Base-by-base conservation (phyloP, 371 early-diverging fungal genomes). In the Rhizopus stolonifer region DNA sequence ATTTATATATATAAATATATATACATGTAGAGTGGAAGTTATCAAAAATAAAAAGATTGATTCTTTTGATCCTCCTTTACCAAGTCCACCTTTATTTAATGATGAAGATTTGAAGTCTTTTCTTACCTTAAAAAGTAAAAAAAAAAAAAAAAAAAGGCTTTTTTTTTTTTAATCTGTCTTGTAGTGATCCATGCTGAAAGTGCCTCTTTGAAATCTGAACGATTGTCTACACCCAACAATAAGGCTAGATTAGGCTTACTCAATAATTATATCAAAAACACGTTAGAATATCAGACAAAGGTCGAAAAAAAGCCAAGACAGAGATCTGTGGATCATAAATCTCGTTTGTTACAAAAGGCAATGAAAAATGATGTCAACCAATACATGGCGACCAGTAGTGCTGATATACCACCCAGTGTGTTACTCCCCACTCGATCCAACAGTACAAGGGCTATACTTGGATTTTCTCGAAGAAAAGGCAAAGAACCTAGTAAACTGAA, bases 181-280 rank as follows among this genome's bases (percentile, higher is more conserved):
- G 3, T 33, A 75, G 87, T 88, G 56, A 79, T 91, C 29, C 89
- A 87, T 61, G 91, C 82, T 17, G 89, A 90, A 64, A 85, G 85
- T 63, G 87, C 91, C 13, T 82, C 89, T 0, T 73, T 84, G 31
- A 84, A 84, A 59, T 84, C 91, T 10, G 89, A 88, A 3, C 74
- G 74, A 39, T 66, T 84, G 46, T 62, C 67, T 13, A 60, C 73
- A 5, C 82, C 81, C 18, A 81, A 80, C 47, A 67, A 65, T 17
- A 69, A 81, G 52, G 82, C 84, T 3, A 66, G 82, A 7, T 56
- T 67, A 14, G 74, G 79, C 1, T 68, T 81, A 26, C 33, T 83
- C 13, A 61, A 61, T 8, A 67, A 56, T 15, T 42, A 76, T 42
- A 65, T 78, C 14, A 62, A 72, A 13, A 72, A 60, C 5, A 66